Conservation (phyloP, 2,329 filamentous ascomycete genomes). For the Conoideocrella luteorostrata region DNA sequence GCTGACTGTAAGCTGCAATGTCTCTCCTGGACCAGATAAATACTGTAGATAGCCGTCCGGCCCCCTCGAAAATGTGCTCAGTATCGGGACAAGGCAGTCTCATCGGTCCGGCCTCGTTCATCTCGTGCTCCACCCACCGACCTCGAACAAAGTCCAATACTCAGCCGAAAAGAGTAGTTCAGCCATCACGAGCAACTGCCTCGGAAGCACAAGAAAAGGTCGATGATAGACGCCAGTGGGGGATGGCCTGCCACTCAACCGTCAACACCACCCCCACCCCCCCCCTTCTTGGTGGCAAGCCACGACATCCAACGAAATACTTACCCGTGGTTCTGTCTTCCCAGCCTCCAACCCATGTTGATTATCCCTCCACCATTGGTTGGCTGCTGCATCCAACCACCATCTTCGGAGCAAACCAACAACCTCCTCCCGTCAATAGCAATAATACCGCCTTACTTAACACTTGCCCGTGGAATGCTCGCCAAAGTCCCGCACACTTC, state of each 20-base stretch:
- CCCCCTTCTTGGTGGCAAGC: too few species aligned
- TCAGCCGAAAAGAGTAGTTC: background rate
- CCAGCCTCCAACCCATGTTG: conserved; percentile 2
- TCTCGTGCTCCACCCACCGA: too few species aligned
- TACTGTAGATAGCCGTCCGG: too few species aligned
- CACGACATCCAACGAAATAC: background rate
- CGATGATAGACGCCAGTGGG: background rate
- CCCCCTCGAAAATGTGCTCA: too few species aligned
- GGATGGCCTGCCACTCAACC: background rate
- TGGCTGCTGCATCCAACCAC: background rate
- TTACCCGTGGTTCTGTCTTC: background rate
- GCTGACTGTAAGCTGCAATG: too few species aligned
- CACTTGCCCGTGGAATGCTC: background rate
- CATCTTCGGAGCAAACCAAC: background rate
- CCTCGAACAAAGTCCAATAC: too few species aligned
- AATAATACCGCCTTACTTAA: background rate
- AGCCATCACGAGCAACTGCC: background rate
- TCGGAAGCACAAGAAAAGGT: background rate
- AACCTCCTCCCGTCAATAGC: too few species aligned
- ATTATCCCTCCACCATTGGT: background rate
- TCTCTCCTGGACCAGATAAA: too few species aligned
- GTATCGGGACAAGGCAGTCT: too few species aligned
- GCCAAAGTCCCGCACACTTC: too few species aligned
- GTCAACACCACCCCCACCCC: background rate
- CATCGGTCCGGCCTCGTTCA: too few species aligned